phyloP scores from a whole-genome alignment of 2,329 filamentous ascomycete species.

The Periconia sp. region DNA sequence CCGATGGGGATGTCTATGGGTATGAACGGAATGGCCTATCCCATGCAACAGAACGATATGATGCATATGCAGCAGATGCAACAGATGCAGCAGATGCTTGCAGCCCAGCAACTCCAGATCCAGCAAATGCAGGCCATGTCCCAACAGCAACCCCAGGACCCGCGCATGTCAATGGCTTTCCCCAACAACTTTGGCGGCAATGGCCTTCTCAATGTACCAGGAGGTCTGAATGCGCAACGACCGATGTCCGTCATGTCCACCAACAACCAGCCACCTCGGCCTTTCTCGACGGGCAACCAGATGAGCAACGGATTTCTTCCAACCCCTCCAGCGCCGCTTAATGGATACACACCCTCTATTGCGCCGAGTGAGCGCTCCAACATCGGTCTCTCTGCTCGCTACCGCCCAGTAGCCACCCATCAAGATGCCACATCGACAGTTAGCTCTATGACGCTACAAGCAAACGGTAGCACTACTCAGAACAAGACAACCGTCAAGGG shows the following conservation, averaged over 20 bases:
- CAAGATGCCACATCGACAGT: conserved; percentile 36
- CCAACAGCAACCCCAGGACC: conserved; percentile 31
- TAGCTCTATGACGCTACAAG: conserved; percentile 41
- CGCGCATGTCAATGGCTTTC: conserved; percentile 28
- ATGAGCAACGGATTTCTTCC: conserved; percentile 3
- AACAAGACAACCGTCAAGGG: conserved; percentile 34
- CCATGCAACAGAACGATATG: conserved; percentile 72
- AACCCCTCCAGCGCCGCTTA: conserved; percentile 11
- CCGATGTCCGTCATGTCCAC: conserved; percentile 55
- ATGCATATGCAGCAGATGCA: conserved; percentile 94
- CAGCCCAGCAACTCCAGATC: conserved; percentile 66
- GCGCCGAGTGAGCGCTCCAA: conserved; percentile 96
- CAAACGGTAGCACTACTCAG: conserved; percentile 27
- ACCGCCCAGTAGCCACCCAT: conserved; percentile 77
- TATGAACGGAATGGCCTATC: conserved; percentile 45
- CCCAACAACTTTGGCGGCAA: conserved; percentile 15
- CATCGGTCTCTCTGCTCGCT: conserved; percentile 85
- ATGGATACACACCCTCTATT: conserved; percentile 84
- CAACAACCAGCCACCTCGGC: conserved; percentile 55
- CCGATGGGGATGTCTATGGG: conserved; percentile 32
- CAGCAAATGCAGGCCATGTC: conserved; percentile 49
- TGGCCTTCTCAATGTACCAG: conserved; percentile 32
- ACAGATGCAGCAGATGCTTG: conserved; percentile 43
- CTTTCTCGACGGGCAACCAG: conserved; percentile 33
- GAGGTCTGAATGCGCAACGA: conserved; percentile 41